These are phyloP conservation scores for Amaranthus hypochondriacus DNA, from an alignment of 148 eudicot genomes.

Conservation along the genomic window DNA sequence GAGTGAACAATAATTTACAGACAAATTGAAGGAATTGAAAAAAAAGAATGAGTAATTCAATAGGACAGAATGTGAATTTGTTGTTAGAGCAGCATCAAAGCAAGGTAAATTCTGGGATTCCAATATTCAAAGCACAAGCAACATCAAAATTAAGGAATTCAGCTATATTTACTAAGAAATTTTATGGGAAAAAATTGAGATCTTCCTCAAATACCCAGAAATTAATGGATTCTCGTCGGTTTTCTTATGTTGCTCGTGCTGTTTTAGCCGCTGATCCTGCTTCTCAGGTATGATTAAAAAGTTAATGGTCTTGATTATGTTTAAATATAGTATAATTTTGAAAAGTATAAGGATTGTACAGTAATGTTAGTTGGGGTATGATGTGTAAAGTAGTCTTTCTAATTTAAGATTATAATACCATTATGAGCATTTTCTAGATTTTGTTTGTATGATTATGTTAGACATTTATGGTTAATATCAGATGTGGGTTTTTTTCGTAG, in stretches of 20 bases:
- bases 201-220: constrained; percentile 23
- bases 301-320: background rate
- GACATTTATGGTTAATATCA: too few species aligned
- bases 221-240: constrained; percentile 32
- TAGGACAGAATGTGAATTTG: constrained; percentile 52
- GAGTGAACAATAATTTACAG: background rate
- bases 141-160: constrained; percentile 38
- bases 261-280: constrained; percentile 49
- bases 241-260: constrained; percentile 49
- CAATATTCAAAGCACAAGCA: constrained; percentile 50
- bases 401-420: too few species aligned
- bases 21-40: background rate
- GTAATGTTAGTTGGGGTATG: background rate
- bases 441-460: too few species aligned
- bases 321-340: too few species aligned
- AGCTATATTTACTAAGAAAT: constrained; percentile 37
- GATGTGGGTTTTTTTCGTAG: too few species aligned
- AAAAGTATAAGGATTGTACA: too few species aligned
- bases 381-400: background rate
- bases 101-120: constrained; percentile 44
- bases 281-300: constrained; percentile 41
- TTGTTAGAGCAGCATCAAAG: constrained; percentile 45
- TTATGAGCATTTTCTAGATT: too few species aligned
- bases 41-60: constrained; percentile 60
- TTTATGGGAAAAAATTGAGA: constrained; percentile 41